Evolutionary conservation across 768 basidiomycete genomes (phyloP).

Genomic region (Leccinellum albellum): DNA sequence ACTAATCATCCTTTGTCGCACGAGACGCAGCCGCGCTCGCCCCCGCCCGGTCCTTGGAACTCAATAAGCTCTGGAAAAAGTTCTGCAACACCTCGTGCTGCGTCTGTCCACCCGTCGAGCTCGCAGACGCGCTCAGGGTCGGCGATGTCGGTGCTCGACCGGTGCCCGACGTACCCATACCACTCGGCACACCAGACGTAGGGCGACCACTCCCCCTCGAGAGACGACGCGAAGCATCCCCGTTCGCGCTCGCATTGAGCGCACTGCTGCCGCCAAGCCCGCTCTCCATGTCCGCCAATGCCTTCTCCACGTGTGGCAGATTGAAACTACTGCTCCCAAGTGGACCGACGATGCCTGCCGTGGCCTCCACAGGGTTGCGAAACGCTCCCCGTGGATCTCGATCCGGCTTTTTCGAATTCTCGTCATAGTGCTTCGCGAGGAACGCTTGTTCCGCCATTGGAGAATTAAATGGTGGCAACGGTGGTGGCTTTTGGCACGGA

Average conservation of each 20-base stretch:
- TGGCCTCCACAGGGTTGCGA: constrained; percentile 66
- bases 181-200: constrained; percentile 36
- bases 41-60: constrained; percentile 56
- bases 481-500: constrained; percentile 44
- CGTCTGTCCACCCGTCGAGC: constrained; percentile 51
- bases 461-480: constrained; percentile 72
- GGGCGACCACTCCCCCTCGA: constrained; percentile 27
- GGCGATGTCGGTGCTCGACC: constrained; percentile 41
- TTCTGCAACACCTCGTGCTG: constrained; percentile 84
- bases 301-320: constrained; percentile 84
- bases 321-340: constrained; percentile 83
- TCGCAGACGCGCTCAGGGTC: constrained; percentile 35
- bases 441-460: constrained; percentile 88
- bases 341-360: constrained; percentile 83
- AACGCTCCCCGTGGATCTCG: constrained; percentile 87
- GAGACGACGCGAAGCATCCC: constrained; percentile 35
- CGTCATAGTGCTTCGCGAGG: constrained; percentile 87
- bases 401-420: constrained; percentile 85
- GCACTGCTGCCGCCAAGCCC: constrained; percentile 36
- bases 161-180: constrained; percentile 30
- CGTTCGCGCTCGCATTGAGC: constrained; percentile 33
- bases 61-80: constrained; percentile 82
- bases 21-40: constrained; percentile 32
- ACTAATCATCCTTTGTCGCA: neutral
- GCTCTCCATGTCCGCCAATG: constrained; percentile 84